Conservation (phyloP, 2,329 filamentous ascomycete genomes). For the Fusarium sp. region DNA sequence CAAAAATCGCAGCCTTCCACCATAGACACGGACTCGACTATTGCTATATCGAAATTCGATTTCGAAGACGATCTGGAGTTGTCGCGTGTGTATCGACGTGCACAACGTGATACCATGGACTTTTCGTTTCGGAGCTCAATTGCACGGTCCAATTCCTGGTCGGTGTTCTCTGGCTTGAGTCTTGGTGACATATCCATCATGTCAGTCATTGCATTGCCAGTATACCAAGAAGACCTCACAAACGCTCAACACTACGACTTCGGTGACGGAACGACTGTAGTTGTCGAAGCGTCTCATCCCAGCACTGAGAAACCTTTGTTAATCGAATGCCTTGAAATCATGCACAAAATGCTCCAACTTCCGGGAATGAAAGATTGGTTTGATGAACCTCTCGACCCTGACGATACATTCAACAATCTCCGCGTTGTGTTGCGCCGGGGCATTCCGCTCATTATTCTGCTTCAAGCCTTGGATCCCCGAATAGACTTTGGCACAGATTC, state of each 20-base stretch:
- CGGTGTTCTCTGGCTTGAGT: background rate
- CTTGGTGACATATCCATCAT: background rate
- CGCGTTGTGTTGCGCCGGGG: background rate
- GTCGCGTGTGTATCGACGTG: background rate
- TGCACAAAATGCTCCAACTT: background rate
- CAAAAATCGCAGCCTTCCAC: background rate
- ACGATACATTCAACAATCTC: background rate
- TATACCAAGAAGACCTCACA: rapidly evolving
- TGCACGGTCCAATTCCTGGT: background rate
- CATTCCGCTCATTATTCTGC: background rate
- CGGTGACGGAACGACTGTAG: rapidly evolving
- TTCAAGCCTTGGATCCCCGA: background rate
- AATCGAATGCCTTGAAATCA: background rate
- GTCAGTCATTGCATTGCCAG: background rate
- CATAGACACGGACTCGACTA: rapidly evolving
- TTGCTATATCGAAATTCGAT: background rate
- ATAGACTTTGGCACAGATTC: background rate
- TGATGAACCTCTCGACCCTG: rapidly evolving
- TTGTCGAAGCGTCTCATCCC: rapidly evolving
- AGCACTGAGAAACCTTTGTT: background rate
- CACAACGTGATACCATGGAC: background rate
- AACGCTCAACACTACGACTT: conserved; percentile 10
- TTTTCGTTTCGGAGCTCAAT: background rate
- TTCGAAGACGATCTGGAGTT: conserved; percentile 7
- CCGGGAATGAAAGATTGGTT: background rate